Evolutionary conservation across 1,284 basidiomycete species (phyloP), one percentile per base, ranked within the genome.

Genomic region (Microbotryum lychnidis-dioicae): DNA sequence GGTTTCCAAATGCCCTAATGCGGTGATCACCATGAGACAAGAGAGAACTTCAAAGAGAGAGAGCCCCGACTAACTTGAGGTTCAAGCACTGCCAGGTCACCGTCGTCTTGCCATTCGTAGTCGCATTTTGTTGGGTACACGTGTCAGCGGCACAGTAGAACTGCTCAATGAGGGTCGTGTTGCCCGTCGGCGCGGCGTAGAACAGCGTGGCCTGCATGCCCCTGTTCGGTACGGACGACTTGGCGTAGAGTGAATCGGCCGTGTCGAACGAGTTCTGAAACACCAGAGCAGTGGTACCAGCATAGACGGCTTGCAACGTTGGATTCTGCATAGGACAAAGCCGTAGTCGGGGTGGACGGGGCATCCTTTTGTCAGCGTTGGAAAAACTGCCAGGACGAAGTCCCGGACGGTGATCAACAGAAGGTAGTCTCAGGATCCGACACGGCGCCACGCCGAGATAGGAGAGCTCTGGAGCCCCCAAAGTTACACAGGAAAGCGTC

Each of bases 91-190:
- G 25, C 51, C 51, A 53, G 23, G 25, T 33, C 23, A 53, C 51
- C n/a, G 74, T 77, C 57, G 76, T 78, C 6, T 75, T 75, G 25
- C 75, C 70, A 29, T 72, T 74, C 27, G 73, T 72, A 29, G 72
- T 70, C 29, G 71, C 69, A 42, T 79, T 69, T 6, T 79, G 77
- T 74, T 91, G 89, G 0, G 74, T 76, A 75, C 91, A 94, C 6
- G 79, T 77, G 64, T 82, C 78, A 0, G 87, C 88, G 20, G 77
- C 67, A 73, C 91, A 94, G 73, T 81, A 87, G 76, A 93, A 93
- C 71, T 79, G 77, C 53, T 73, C 70, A 25, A 50, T 48, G 16
- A 67, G 54, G 21, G 63, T 62, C 9, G 67, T 66, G n/a, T 66
- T 66, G 5, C 55, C 57, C 8, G 27, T 53, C 21, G 58, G 21